Percentiles rank a stretch among this genome's conserved stretches.
phyloP scores from a whole-genome alignment of 2,329 filamentous ascomycete genomes.

The Trichoderma atroviride region DNA sequence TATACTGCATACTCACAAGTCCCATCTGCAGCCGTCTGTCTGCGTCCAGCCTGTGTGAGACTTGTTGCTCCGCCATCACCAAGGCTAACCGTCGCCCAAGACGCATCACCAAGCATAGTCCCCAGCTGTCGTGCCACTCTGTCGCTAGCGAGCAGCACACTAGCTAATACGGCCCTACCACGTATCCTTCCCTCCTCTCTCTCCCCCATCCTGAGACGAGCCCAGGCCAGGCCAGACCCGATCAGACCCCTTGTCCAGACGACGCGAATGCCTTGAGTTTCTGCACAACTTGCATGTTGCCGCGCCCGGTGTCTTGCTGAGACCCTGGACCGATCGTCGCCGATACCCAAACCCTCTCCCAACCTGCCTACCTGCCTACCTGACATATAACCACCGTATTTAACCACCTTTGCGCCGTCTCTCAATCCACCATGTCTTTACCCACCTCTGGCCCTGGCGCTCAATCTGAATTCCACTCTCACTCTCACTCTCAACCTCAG shows the following conservation, averaged over 20 bases:
- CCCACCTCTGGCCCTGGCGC: slow-evolving; percentile 20
- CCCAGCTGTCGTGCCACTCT: slow-evolving; percentile 24
- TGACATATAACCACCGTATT: slow-evolving; percentile 20
- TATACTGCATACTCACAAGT: slow-evolving; percentile 11
- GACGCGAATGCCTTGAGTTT: slow-evolving; percentile 23
- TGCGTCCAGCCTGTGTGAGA: slow-evolving; percentile 5
- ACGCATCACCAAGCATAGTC: neutral
- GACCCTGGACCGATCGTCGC: slow-evolving; percentile 26
- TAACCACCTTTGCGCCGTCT: slow-evolving; percentile 20
- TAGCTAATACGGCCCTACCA: slow-evolving; percentile 19
- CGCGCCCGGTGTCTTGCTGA: slow-evolving; percentile 27
- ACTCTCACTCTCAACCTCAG: slow-evolving; percentile 13
- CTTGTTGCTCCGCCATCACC: slow-evolving; percentile 6
- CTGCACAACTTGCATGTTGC: slow-evolving; percentile 27
- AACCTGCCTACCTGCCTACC: slow-evolving; percentile 22
- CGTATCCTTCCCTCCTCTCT: slow-evolving; percentile 17
- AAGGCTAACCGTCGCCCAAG: neutral
- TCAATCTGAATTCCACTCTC: neutral
- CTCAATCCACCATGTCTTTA: slow-evolving; percentile 25
- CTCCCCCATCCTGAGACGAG: slow-evolving; percentile 8
- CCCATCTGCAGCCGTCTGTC: slow-evolving; percentile 2
- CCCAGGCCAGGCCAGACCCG: slow-evolving; percentile 5
- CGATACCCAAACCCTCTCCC: slow-evolving; percentile 26
- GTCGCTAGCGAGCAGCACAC: slow-evolving; percentile 25
- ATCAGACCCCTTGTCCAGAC: slow-evolving; percentile 25